Evolutionary conservation across 805 yeast genomes (phyloP), one percentile per base, ranked within the genome.

Genomic region (Dipodascus albidus): DNA sequence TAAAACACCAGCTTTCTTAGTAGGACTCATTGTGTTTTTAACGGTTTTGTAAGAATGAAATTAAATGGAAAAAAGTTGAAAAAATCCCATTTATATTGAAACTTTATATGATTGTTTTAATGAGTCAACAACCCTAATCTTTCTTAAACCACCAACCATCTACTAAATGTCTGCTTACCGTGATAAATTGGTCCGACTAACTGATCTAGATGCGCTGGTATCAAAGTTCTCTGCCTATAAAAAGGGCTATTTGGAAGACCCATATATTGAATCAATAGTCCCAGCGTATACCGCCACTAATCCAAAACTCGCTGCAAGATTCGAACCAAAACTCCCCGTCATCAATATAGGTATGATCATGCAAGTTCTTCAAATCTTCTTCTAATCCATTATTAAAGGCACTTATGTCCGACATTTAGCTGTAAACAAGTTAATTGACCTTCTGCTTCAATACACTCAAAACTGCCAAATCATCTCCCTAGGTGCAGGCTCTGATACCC

Each of bases 401-500:
- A 80, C 85, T 1, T 81, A 74, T 60, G 67, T 78, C 49, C 66
- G 85, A 31, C 74, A 79, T 0, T 58, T 54, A 17, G 71, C 75
- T 51, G 70, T 80, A 27, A 76, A 78, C 57, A 20, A 53, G 8
- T 59, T 79, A 6, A 66, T 78, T 1, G 63, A 67, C 2, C 59
- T 59, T 48, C 77, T 77, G 54, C 58, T 76, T 47, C 52, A 24
- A 8, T 47, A 44, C 41, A 54, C 23, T 2, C 64, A 67, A 23
- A 33, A 11, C 50, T 59, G 27, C 41, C 74, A 84, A 62, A 74
- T 85, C 15, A 68, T 86, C 1, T 83, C 88, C 0, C 63, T 85
- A n/a, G 95, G 95, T 0, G 83, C 90, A 1, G 95, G 95, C 3
- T 82, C 87, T 15, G 95, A 86, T 60, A 83, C 93, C 0, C 64